Evolutionary conservation across 1,284 basidiomycete genomes (phyloP).

Genomic region (Cryptococcus sp.): DNA sequence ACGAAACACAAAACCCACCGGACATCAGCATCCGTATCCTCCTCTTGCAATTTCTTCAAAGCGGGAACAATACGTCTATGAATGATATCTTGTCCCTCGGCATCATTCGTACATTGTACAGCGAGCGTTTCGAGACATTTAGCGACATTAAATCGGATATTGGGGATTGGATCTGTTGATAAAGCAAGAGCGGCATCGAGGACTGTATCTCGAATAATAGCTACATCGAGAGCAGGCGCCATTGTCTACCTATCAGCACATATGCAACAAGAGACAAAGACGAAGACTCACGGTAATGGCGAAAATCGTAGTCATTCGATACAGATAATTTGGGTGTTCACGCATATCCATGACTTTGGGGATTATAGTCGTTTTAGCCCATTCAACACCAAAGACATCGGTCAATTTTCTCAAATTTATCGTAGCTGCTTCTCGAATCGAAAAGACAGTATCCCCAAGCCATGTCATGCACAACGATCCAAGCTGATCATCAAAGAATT

Average conservation of each 20-base stretch:
- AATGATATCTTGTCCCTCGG: constrained; percentile 72
- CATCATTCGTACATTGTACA: constrained; percentile 59
- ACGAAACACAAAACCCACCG: constrained; percentile 58
- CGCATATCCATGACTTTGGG: constrained; percentile 99
- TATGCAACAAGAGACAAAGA: constrained; percentile 3
- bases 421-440: constrained; percentile 95
- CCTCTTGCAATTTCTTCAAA: constrained; percentile 73
- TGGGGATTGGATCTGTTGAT: constrained; percentile 89
- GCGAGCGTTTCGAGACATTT: constrained; percentile 88
- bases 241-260: constrained; percentile 63
- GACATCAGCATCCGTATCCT: constrained; percentile 92
- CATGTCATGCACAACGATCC: constrained; percentile 98
- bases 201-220: constrained; percentile 81
- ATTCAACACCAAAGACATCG: constrained; percentile 97
- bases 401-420: constrained; percentile 96
- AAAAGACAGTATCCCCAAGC: constrained; percentile 97
- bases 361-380: constrained; percentile 91
- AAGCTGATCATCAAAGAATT: constrained; percentile 97
- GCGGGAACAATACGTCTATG: constrained; percentile 72
- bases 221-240: constrained; percentile 81
- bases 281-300: constrained; percentile 82
- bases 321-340: constrained; percentile 93
- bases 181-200: constrained; percentile 81
- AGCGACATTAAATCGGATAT: constrained; percentile 98
- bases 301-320: constrained; percentile 98